Evolutionary conservation across 139 green algal genomes (phyloP).

Genomic region (Edaphochlamys debaryana): DNA sequence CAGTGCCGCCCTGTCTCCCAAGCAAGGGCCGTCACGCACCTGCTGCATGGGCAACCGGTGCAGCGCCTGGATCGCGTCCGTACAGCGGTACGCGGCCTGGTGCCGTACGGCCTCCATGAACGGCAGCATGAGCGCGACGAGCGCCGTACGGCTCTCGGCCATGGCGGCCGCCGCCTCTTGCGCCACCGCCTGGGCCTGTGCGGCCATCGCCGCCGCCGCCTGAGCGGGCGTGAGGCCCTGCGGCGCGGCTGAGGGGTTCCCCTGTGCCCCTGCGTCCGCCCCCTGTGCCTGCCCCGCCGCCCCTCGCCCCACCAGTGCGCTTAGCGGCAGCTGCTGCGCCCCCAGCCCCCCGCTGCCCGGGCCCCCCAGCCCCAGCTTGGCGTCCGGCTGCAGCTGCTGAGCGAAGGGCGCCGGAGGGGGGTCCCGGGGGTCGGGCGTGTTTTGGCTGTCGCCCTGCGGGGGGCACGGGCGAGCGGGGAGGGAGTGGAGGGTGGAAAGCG

Average conservation of each 20-base stretch:
- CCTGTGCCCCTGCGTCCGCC: background rate
- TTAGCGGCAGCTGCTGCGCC: conserved; percentile 21
- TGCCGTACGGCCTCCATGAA: conserved; percentile 72
- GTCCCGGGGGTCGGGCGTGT: conserved; percentile 34
- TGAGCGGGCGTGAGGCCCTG: too few relatives aligned
- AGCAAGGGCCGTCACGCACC: too few relatives aligned
- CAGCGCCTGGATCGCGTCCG: conserved; percentile 81
- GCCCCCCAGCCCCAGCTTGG: conserved; percentile 29
- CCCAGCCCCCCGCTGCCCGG: background rate
- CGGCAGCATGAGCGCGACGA: conserved; percentile 63
- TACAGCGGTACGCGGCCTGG: conserved; percentile 79
- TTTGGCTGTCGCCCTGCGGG: conserved; percentile 43
- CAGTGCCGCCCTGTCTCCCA: too few relatives aligned
- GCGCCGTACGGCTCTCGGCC: background rate
- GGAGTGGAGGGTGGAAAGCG: too few relatives aligned
- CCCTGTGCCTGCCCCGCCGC: background rate
- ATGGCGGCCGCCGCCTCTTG: background rate
- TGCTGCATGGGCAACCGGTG: conserved; percentile 70
- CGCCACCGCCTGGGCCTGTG: background rate
- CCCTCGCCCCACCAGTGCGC: too few relatives aligned
- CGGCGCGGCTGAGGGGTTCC: background rate
- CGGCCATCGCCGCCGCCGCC: background rate
- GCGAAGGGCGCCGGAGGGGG: conserved; percentile 30
- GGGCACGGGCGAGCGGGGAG: too few relatives aligned
- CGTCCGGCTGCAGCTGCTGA: conserved; percentile 34